Percentiles rank a stretch among this genome's conserved stretches.
These are phyloP conservation scores for Hygrophoropsis aurantiaca DNA, from an alignment of 768 basidiomycete species.

Conservation along the genomic window DNA sequence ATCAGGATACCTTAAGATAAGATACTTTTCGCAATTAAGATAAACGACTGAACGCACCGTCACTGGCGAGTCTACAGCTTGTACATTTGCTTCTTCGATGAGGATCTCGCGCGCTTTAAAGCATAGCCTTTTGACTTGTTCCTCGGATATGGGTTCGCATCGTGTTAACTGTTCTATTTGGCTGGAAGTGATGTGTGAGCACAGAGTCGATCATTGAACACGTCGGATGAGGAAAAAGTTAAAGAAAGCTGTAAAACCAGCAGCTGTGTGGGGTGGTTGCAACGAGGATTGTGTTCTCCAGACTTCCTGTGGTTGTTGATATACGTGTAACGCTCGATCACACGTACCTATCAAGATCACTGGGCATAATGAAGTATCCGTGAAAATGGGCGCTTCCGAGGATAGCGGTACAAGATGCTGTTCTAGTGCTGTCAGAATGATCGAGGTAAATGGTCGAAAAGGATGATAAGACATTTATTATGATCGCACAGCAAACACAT, in stretches of 20 bases:
- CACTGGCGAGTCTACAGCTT: conserved; percentile 92
- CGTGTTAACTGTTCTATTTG: conserved; percentile 93
- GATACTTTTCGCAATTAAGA: conserved; percentile 19
- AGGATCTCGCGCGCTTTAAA: conserved; percentile 95
- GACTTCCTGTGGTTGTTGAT: conserved; percentile 13
- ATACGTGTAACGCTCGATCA: conserved; percentile 13
- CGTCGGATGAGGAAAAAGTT: neutral
- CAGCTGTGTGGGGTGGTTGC: neutral
- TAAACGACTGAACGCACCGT: conserved; percentile 57
- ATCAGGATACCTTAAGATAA: conserved; percentile 17
- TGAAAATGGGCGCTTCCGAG: too few species aligned
- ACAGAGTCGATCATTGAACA: neutral
- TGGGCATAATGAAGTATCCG: conserved; percentile 38
- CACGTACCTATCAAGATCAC: conserved; percentile 58
- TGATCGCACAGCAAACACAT: conserved; percentile 1
- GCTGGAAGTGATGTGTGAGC: conserved; percentile 39
- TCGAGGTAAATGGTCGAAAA: neutral
- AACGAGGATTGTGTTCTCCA: neutral
- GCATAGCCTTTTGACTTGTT: conserved; percentile 93
- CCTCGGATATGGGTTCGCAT: conserved; percentile 94
- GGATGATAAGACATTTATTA: conserved; percentile 6
- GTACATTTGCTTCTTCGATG: conserved; percentile 97
- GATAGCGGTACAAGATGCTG: too few species aligned
- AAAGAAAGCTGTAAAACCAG: neutral
- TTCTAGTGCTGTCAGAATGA: too few species aligned